Base-by-base conservation (phyloP, 257 asterid genomes). In the Capsicum rhomboideum region DNA sequence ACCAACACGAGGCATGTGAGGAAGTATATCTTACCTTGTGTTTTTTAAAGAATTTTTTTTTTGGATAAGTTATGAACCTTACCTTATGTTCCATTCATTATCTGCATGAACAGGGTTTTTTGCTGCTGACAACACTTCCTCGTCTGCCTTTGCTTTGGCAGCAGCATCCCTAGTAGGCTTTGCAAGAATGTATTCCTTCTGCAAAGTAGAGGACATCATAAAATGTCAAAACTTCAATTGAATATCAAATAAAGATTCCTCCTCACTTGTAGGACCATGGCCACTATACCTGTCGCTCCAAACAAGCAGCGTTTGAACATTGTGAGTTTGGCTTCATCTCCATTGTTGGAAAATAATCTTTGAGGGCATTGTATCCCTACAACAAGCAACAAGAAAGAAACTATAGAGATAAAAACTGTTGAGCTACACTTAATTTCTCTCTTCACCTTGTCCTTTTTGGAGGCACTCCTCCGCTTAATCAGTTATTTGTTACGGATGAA, bases 61-160 rank as follows among this genome's bases (percentile, higher is more conserved):
- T 46, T 29, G 84, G 8, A 69, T 37, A 49, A 42, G 58, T n/a
- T 44, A 5, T 11, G 31, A 2, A 28, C 42, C 79, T 67, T 72
- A 93, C 99, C 99, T 97, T 85, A 97, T 97, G 86, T 92, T 95
- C 99, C 99, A 97, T 74, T 97, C 99, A 68, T 97, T 97, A 63
- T 97, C 98, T 42, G 82, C 91, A 88, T 97, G 99, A 56, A 88
- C 40, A 82, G 93, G 97, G 90, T 82, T 66, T 82, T 93, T 97
- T 6, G 88, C 82, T 87, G 85, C 93, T 82, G 85, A 49, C 40
- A 85, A 9, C 82, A 80, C 90, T 89, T 90, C 95, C 8, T 90
- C 92, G 82, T 90, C 93, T 89, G 88, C 87, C 92, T 92, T 92
- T 83, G 93, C 97, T 91, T 86, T 88, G 50, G 94, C 93, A 68